Evolutionary conservation across 2,329 filamentous ascomycete species (phyloP).

Genomic region (Nothophaeocryptopus gaeumannii): DNA sequence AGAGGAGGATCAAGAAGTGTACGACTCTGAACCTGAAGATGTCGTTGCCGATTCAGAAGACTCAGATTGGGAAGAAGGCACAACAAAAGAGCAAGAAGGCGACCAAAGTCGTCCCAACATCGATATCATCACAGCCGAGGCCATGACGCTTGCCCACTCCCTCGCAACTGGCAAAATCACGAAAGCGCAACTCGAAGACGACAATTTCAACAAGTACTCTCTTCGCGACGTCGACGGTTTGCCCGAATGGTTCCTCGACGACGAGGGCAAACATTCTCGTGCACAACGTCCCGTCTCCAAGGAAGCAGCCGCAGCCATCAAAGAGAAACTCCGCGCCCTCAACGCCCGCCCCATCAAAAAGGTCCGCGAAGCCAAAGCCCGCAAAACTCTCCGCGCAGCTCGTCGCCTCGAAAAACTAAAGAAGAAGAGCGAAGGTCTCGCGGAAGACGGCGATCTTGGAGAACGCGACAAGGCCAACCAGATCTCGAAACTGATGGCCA

Average conservation of each 20-base stretch:
- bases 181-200: slow-evolving; percentile 76
- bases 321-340: slow-evolving; percentile 86
- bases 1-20: slow-evolving; percentile 15
- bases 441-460: slow-evolving; percentile 68
- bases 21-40: slow-evolving; percentile 31
- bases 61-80: slow-evolving; percentile 59
- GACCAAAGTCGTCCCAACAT: slow-evolving; percentile 67
- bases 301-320: slow-evolving; percentile 84
- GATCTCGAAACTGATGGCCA: slow-evolving; percentile 77
- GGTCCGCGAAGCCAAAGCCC: slow-evolving; percentile 89
- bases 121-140: slow-evolving; percentile 98
- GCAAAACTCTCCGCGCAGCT: slow-evolving; percentile 95
- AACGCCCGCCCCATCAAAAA: slow-evolving; percentile 99
- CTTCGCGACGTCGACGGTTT: slow-evolving; percentile 89
- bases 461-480: slow-evolving; percentile 92
- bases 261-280: slow-evolving; percentile 80
- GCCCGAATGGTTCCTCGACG: slow-evolving; percentile 97
- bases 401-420: slow-evolving; percentile 89
- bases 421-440: slow-evolving; percentile 91
- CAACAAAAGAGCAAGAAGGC: slow-evolving; percentile 51
- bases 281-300: slow-evolving; percentile 86
- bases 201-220: slow-evolving; percentile 87
- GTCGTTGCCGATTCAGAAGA: slow-evolving; percentile 41
- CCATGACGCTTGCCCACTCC: slow-evolving; percentile 93
- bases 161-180: slow-evolving; percentile 83